phyloP scores from a whole-genome alignment of 2,329 filamentous ascomycete genomes.

The Stachybotrys chlorohalonatus region DNA sequence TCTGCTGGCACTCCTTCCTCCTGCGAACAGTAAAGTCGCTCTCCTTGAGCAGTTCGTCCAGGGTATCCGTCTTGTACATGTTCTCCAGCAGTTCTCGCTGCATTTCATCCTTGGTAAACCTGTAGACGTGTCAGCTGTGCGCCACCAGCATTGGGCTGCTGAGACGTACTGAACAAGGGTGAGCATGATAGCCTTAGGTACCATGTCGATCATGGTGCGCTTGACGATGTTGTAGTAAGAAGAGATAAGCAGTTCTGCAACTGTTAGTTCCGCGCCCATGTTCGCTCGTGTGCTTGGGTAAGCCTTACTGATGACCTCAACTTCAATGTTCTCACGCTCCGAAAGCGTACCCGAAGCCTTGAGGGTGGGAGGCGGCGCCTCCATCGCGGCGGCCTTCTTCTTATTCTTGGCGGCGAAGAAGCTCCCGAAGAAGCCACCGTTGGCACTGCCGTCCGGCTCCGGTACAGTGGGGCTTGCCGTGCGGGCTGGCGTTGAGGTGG shows the following conservation, averaged over 20 bases:
- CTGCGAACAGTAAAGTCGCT: constrained; percentile 92
- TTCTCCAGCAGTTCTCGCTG: constrained; percentile 93
- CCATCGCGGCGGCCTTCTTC: constrained; percentile 99
- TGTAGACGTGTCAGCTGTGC: constrained; percentile 26
- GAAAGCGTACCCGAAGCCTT: constrained; percentile 92
- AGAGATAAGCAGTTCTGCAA: constrained; percentile 77
- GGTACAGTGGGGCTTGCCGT: constrained; percentile 64
- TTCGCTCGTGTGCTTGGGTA: background rate
- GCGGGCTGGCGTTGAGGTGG: constrained; percentile 57
- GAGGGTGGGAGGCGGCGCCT: constrained; percentile 81
- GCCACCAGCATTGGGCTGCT: background rate
- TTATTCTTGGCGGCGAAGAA: constrained; percentile 99
- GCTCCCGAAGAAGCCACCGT: constrained; percentile 88
- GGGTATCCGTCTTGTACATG: constrained; percentile 86
- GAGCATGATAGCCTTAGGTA: constrained; percentile 98
- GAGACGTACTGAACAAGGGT: constrained; percentile 80
- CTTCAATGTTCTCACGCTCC: constrained; percentile 90
- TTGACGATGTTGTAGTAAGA: constrained; percentile 98
- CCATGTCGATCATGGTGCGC: constrained; percentile 99
- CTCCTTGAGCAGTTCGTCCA: constrained; percentile 94
- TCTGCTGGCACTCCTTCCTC: constrained; percentile 97
- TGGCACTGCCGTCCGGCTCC: constrained; percentile 38
- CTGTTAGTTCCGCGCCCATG: constrained; percentile 5
- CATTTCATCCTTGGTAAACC: constrained; percentile 96
- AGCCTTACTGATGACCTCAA: constrained; percentile 90